Evolutionary conservation across 2,329 filamentous ascomycete genomes (phyloP).

Genomic region (Talaromyces sp.): DNA sequence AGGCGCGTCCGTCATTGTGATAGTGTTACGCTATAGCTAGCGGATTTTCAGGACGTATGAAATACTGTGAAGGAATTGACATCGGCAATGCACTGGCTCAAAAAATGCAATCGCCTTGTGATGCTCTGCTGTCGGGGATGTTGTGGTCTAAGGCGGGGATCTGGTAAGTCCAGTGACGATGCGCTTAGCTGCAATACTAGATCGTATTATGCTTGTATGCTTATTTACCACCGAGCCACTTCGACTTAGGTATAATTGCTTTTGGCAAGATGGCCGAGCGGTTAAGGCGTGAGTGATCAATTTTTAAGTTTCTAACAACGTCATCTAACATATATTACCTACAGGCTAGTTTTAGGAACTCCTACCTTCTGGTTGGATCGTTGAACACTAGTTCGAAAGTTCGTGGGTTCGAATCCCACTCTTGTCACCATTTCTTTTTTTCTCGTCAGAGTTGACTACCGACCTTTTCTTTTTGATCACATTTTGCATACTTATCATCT

Average conservation of each 20-base stretch:
- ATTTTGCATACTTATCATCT: too few relatives aligned
- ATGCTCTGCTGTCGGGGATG: neutral
- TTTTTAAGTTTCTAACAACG: neutral
- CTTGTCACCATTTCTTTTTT: neutral
- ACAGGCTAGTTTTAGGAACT: neutral
- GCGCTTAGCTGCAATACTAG: conserved; percentile 13
- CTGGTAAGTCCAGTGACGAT: conserved; percentile 15
- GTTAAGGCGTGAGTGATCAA: too few relatives aligned
- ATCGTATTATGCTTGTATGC: neutral
- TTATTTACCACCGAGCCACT: neutral
- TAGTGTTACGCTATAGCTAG: neutral
- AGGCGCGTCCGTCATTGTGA: conserved; percentile 48
- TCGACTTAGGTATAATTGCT: too few relatives aligned
- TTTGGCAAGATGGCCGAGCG: neutral
- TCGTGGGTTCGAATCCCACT: conserved; percentile 1
- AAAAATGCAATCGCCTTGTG: neutral
- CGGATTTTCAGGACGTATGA: neutral
- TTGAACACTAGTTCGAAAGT: neutral
- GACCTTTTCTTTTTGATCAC: too few relatives aligned
- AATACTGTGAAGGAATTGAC: neutral
- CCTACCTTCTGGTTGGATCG: neutral
- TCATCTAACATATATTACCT: neutral
- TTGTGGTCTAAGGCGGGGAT: conserved; percentile 1
- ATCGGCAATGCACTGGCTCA: neutral
- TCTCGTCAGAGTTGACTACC: too few relatives aligned